Evolutionary conservation across 139 green algal genomes (phyloP).

Genomic region (Pseudopediastrum boryanum): DNA sequence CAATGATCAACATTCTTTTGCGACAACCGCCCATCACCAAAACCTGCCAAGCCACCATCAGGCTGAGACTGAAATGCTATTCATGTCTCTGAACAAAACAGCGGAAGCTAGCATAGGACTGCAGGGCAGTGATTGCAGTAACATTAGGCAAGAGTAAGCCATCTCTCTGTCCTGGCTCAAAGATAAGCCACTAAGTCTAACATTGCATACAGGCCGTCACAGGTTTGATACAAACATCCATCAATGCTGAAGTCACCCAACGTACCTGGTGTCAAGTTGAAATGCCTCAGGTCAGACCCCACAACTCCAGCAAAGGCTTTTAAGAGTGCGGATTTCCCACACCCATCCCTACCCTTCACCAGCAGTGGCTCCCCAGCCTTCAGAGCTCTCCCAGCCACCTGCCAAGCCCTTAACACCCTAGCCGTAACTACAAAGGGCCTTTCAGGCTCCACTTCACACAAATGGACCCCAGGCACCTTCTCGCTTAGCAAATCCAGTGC

Average conservation of each 20-base stretch:
- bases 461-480: background rate
- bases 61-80: no score
- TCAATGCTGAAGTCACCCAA: background rate
- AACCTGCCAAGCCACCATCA: no score
- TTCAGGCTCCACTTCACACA: background rate
- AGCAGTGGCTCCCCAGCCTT: constrained; percentile 16
- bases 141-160: no score
- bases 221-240: background rate
- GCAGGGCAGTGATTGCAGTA: no score
- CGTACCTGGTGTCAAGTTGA: constrained; percentile 32
- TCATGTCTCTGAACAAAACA: no score
- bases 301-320: constrained; percentile 8
- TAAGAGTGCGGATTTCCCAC: constrained; percentile 35
- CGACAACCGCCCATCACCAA: no score
- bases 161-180: no score
- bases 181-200: no score
- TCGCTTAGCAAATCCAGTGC: no score
- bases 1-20: no score
- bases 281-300: constrained; percentile 7
- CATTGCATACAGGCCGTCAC: no score
- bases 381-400: background rate
- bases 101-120: no score
- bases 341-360: constrained; percentile 30
- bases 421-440: constrained; percentile 31
- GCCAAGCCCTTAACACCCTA: constrained; percentile 11